phyloP scores from a whole-genome alignment of 2,329 filamentous ascomycete species.

The Cytospora paraplurivora region DNA sequence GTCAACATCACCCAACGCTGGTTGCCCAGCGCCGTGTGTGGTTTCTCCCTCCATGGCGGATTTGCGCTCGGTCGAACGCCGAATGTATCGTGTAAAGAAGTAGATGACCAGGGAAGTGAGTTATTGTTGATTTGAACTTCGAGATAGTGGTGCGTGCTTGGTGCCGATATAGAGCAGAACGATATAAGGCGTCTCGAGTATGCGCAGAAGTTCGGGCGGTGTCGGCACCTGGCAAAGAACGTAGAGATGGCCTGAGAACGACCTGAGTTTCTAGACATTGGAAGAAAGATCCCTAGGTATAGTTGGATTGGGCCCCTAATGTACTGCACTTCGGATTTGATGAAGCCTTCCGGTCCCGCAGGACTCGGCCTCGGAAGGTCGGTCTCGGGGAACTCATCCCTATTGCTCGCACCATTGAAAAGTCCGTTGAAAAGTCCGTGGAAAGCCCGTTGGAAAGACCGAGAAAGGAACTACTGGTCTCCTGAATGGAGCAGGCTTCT shows the following conservation, averaged over 20 bases:
- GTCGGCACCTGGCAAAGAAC: too few relatives aligned
- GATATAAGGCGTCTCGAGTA: too few relatives aligned
- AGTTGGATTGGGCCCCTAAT: not conserved
- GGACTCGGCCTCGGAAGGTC: not conserved
- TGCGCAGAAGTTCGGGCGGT: too few relatives aligned
- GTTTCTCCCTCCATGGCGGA: constrained; percentile 8
- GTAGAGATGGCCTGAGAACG: too few relatives aligned
- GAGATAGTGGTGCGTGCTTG: too few relatives aligned
- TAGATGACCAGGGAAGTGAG: not conserved
- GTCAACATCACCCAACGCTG: constrained; percentile 3
- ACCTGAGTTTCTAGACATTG: too few relatives aligned
- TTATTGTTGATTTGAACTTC: not conserved
- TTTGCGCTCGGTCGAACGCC: not conserved
- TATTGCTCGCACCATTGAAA: not conserved
- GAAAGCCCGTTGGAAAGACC: not conserved
- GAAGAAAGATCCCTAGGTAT: not conserved
- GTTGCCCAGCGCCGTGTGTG: not conserved
- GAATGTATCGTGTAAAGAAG: not conserved
- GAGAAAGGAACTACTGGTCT: too few relatives aligned
- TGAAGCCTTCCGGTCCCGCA: not conserved
- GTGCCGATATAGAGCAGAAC: too few relatives aligned
- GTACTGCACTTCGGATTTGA: not conserved
- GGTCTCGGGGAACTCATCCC: not conserved
- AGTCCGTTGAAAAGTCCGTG: not conserved
- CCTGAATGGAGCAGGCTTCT: not conserved